Base-by-base conservation (phyloP, 176 grass and related monocot species). In the Phoenix roebelenii region DNA sequence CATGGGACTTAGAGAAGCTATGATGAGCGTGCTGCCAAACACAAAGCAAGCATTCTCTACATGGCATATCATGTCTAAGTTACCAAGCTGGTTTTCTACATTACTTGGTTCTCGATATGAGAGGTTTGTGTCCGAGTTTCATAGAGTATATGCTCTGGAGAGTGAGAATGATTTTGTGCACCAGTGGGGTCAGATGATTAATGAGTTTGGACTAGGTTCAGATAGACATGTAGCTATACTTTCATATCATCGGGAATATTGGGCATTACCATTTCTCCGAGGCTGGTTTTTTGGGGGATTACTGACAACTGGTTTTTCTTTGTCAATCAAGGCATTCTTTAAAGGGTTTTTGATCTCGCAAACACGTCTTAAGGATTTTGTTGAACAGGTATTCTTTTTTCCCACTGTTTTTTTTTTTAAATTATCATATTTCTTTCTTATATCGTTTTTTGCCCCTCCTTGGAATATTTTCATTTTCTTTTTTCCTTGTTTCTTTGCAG, bases 211-310 rank as follows among this genome's bases (percentile, higher is more conserved):
- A 67, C 73, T 83, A 3, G 7, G 16, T 49, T 69, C 69, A 14
- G 74, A 83, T 59, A 65, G 74, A 52, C 80, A 83, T 54, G 23
- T 78, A 15, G 44, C 65, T 17, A 57, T 83, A 28, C 80, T 83
- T 52, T 52, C 57, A 25, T 67, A 35, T 70, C 72, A 83, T 23
- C 70, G 74, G 23, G 75, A 68, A 22, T 59, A 83, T 66, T 83
- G 80, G 80, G 66, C 80, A 30, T 72, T 83, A 64, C 69, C 74
- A 23, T 83, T 69, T 67, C 59, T 78, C 59, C 74, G 74, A 23
- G 70, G 74, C 23, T 78, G 80, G 69, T 78, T 83, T 69, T 68
- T 78, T 68, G 80, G 74, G n/a, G 61, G 74, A 66, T 78, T 83
- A 19, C 51, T 58, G 39, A 25, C 49, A 3, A 49, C 32, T 59